Evolutionary conservation across 768 basidiomycete species (phyloP).

Genomic region (Termitomyces sp.): DNA sequence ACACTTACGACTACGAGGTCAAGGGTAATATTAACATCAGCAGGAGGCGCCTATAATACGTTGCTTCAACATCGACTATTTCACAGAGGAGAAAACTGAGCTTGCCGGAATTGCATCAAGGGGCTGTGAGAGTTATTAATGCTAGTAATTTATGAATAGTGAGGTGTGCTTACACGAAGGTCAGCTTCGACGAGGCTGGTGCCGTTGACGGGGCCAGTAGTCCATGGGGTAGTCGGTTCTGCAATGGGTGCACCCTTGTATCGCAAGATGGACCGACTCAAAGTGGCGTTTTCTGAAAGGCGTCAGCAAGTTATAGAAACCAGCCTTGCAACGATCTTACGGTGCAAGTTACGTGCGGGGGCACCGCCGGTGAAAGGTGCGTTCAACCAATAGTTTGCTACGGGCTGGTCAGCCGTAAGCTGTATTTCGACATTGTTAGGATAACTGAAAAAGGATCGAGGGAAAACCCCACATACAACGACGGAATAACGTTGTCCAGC

Average conservation of each 20-base stretch:
- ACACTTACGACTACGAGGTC: conserved; percentile 22
- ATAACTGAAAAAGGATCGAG: not conserved
- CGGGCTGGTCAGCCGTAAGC: conserved; percentile 39
- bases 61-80: not conserved
- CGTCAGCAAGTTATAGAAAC: too few relatives aligned
- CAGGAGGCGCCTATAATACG: conserved; percentile 19
- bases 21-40: conserved; percentile 27
- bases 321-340: conserved; percentile 18
- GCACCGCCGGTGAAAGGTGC: conserved; percentile 32
- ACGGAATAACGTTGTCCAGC: conserved; percentile 52
- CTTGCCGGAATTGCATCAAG: conserved; percentile 10
- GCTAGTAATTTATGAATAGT: not conserved
- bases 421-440: conserved; percentile 2
- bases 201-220: conserved; percentile 18
- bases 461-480: conserved; percentile 21
- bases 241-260: conserved; percentile 33
- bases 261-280: conserved; percentile 31
- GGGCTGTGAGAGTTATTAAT: conserved; percentile 8
- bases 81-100: not conserved
- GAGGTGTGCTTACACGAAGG: conserved; percentile 12
- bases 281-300: conserved; percentile 24
- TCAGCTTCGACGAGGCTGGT: conserved; percentile 16
- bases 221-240: conserved; percentile 31
- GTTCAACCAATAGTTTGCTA: conserved; percentile 49
- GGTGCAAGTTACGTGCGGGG: conserved; percentile 29